These are phyloP conservation scores for Hyphopichia burtonii DNA, from an alignment of 1,139 yeast species.

Conservation along the genomic window DNA sequence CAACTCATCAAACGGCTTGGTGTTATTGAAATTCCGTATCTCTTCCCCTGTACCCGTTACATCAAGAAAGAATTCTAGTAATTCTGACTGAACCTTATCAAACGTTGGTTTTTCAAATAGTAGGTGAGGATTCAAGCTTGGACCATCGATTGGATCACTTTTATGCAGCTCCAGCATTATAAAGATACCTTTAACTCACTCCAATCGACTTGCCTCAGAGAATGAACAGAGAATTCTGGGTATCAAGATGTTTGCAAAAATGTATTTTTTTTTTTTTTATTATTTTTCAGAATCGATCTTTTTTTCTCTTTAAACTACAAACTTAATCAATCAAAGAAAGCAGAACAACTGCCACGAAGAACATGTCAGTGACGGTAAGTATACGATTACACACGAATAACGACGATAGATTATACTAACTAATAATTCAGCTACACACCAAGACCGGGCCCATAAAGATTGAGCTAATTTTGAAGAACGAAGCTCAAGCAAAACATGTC, in stretches of 20 bases:
- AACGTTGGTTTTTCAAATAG: slow-evolving; percentile 1
- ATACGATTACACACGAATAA: too few relatives aligned
- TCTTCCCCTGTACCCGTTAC: slow-evolving; percentile 11
- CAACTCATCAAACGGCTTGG: slow-evolving; percentile 29
- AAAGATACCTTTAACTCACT: too few relatives aligned
- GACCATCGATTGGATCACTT: not conserved
- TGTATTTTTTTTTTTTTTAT: too few relatives aligned
- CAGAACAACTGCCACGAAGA: not conserved
- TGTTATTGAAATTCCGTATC: slow-evolving; percentile 23
- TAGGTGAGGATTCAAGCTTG: not conserved
- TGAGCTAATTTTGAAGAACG: slow-evolving; percentile 12
- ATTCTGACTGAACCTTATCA: slow-evolving; percentile 15
- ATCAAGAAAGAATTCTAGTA: slow-evolving; percentile 25
- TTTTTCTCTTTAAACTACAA: too few relatives aligned
- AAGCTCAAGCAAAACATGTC: slow-evolving; percentile 11
- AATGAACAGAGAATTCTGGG: too few relatives aligned
- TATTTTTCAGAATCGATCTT: too few relatives aligned
- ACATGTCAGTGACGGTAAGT: slow-evolving; percentile 19
- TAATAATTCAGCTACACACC: slow-evolving; percentile 15
- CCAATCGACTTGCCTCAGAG: too few relatives aligned
- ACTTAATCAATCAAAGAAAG: too few relatives aligned
- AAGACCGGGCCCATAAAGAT: slow-evolving; percentile 19
- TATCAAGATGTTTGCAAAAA: too few relatives aligned
- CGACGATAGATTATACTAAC: too few relatives aligned
- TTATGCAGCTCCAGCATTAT: not conserved